Conservation (phyloP, 345 rosid species). For the Raphanus sativus region DNA sequence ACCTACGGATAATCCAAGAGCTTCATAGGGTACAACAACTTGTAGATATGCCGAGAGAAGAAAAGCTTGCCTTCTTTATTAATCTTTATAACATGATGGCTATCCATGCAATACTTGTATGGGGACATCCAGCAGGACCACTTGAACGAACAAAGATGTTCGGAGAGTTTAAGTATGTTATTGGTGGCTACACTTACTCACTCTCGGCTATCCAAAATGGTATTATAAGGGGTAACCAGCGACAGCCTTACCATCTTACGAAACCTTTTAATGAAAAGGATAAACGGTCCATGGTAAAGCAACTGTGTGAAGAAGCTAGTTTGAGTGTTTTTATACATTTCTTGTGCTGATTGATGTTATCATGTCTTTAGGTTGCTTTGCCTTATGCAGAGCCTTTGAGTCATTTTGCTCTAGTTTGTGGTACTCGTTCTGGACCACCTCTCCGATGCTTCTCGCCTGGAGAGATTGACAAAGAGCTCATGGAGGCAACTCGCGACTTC, state of each 20-base stretch:
- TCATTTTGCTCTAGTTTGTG: slow-evolving; percentile 79
- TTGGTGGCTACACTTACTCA: slow-evolving; percentile 72
- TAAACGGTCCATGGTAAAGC: slow-evolving; percentile 56
- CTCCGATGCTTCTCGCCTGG: slow-evolving; percentile 74
- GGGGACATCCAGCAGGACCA: slow-evolving; percentile 72
- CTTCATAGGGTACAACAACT: slow-evolving; percentile 80
- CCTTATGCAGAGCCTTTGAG: slow-evolving; percentile 65
- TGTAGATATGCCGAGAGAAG: slow-evolving; percentile 67
- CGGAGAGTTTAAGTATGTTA: slow-evolving; percentile 76
- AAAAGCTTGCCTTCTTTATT: slow-evolving; percentile 75
- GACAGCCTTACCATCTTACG: slow-evolving; percentile 76
- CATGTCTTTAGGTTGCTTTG: slow-evolving; percentile 55
- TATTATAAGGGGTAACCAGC: slow-evolving; percentile 72
- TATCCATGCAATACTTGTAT: slow-evolving; percentile 71
- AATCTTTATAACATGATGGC: slow-evolving; percentile 92
- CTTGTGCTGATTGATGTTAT: not conserved
- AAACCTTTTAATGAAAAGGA: slow-evolving; percentile 76
- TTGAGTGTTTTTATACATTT: not conserved
- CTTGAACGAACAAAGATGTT: slow-evolving; percentile 68
- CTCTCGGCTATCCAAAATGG: slow-evolving; percentile 87
- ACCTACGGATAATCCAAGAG: slow-evolving; percentile 71
- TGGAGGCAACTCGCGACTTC: slow-evolving; percentile 70
- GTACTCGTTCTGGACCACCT: slow-evolving; percentile 81
- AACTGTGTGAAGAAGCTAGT: not conserved
- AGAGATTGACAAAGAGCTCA: slow-evolving; percentile 73